Percentiles rank a stretch among this genome's conserved stretches.
These are phyloP conservation scores for Crepidotus variabilis DNA, from an alignment of 768 basidiomycete genomes.

Conservation along the genomic window DNA sequence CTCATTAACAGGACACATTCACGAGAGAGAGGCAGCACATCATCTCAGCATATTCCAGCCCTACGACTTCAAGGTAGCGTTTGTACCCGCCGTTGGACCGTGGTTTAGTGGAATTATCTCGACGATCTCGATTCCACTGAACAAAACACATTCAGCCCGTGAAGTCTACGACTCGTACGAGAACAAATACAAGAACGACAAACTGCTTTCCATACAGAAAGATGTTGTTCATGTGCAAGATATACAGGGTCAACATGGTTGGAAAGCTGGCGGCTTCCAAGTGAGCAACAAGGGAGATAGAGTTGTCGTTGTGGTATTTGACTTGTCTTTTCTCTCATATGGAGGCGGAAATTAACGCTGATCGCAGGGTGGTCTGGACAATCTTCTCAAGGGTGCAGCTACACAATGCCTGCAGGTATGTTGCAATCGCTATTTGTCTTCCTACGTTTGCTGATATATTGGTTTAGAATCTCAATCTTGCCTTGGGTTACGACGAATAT, in stretches of 20 bases:
- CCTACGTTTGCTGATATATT: not conserved
- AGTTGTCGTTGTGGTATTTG: slow-evolving; percentile 85
- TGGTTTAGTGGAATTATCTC: slow-evolving; percentile 98
- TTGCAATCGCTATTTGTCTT: slow-evolving; percentile 8
- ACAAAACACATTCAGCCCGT: slow-evolving; percentile 57
- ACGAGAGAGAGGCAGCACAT: slow-evolving; percentile 90
- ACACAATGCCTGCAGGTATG: slow-evolving; percentile 96
- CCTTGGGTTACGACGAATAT: slow-evolving; percentile 83
- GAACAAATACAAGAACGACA: slow-evolving; percentile 72
- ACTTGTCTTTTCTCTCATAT: slow-evolving; percentile 13
- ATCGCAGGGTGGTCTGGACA: slow-evolving; percentile 85
- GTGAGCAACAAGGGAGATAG: slow-evolving; percentile 85
- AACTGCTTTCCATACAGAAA: slow-evolving; percentile 62
- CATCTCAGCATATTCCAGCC: slow-evolving; percentile 70
- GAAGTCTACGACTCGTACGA: slow-evolving; percentile 75
- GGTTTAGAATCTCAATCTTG: slow-evolving; percentile 80
- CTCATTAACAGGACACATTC: slow-evolving; percentile 93
- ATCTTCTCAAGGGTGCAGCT: slow-evolving; percentile 95
- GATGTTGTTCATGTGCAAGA: slow-evolving; percentile 73
- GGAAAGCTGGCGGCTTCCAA: slow-evolving; percentile 91
- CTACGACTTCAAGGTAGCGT: slow-evolving; percentile 60
- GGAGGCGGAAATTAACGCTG: not conserved
- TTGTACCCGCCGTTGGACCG: slow-evolving; percentile 82
- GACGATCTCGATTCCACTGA: slow-evolving; percentile 79
- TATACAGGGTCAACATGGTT: slow-evolving; percentile 81